Conservation (phyloP, 1,139 yeast species). For the Suhomyces anneliseae region DNA sequence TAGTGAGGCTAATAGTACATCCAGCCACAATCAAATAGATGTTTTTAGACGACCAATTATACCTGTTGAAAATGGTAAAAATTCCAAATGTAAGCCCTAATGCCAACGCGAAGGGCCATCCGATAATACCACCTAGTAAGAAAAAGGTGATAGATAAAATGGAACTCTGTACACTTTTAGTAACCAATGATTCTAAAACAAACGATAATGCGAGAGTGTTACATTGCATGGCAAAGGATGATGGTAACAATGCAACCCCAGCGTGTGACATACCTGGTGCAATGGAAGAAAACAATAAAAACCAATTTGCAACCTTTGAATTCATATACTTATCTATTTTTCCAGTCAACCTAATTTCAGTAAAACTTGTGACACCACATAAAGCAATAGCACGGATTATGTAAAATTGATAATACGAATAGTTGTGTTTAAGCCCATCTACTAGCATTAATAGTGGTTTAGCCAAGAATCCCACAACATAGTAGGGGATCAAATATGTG, state of each 20-base stretch:
- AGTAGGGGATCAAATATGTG: slow-evolving; percentile 64
- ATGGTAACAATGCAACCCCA: slow-evolving; percentile 79
- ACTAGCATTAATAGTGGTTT: slow-evolving; percentile 14
- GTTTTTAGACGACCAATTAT: slow-evolving; percentile 8
- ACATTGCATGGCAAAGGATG: slow-evolving; percentile 79
- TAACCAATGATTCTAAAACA: slow-evolving; percentile 26
- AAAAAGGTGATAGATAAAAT: slow-evolving; percentile 49
- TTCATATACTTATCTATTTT: slow-evolving; percentile 41
- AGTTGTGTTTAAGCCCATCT: slow-evolving; percentile 27
- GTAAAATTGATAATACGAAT: slow-evolving; percentile 44
- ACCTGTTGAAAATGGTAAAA: slow-evolving; percentile 21
- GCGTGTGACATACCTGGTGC: slow-evolving; percentile 82
- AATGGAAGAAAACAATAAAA: slow-evolving; percentile 46
- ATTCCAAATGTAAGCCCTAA: slow-evolving; percentile 61
- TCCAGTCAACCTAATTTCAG: slow-evolving; percentile 53
- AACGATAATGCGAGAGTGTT: slow-evolving; percentile 54
- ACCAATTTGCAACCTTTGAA: slow-evolving; percentile 54
- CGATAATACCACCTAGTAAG: slow-evolving; percentile 70
- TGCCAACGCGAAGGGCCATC: slow-evolving; percentile 88
- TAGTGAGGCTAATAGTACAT: slow-evolving; percentile 19
- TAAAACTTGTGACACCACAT: slow-evolving; percentile 51
- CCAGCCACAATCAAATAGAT: slow-evolving; percentile 17
- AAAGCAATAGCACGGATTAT: slow-evolving; percentile 51
- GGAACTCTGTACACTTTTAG: slow-evolving; percentile 13
- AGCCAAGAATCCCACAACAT: slow-evolving; percentile 40